A percentile compares a stretch with the other conserved stretches of the same genome.
Conservation (phyloP, 2,329 filamentous ascomycete genomes). For the Penicillium vulpinum region DNA sequence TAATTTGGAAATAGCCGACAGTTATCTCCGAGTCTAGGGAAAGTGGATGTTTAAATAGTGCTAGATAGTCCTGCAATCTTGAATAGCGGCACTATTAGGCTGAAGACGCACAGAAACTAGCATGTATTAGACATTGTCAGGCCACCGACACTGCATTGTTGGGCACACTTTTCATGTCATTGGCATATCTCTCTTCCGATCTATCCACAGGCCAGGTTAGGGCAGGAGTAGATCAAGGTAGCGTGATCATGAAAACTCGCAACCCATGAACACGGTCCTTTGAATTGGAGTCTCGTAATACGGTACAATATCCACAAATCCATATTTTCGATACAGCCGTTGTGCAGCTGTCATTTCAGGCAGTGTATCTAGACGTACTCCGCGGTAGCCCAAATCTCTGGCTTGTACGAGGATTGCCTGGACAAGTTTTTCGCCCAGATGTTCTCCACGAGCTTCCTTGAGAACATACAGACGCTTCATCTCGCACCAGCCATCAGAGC, state of each 20-base stretch:
- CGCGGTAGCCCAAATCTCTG: constrained; percentile 50
- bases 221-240: background rate
- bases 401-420: constrained; percentile 49
- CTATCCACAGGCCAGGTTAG: too few relatives aligned
- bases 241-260: constrained; percentile 5
- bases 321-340: constrained; percentile 50
- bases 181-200: background rate
- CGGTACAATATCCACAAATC: constrained; percentile 53
- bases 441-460: constrained; percentile 50
- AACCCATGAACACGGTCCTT: constrained; percentile 54
- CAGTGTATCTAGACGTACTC: constrained; percentile 59
- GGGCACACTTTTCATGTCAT: background rate
- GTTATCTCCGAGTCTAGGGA: background rate
- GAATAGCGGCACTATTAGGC: background rate
- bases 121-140: background rate
- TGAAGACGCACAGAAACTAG: background rate
- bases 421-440: constrained; percentile 52
- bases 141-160: background rate
- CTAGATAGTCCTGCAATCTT: background rate
- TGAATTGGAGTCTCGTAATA: constrained; percentile 60
- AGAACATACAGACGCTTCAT: constrained; percentile 60
- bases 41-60: background rate
- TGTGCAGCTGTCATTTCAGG: constrained; percentile 53
- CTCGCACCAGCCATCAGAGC: constrained; percentile 44
- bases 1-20: background rate